phyloP scores from a whole-genome alignment of 495 filamentous ascomycete genomes.

The Talaromyces trachyspermus region DNA sequence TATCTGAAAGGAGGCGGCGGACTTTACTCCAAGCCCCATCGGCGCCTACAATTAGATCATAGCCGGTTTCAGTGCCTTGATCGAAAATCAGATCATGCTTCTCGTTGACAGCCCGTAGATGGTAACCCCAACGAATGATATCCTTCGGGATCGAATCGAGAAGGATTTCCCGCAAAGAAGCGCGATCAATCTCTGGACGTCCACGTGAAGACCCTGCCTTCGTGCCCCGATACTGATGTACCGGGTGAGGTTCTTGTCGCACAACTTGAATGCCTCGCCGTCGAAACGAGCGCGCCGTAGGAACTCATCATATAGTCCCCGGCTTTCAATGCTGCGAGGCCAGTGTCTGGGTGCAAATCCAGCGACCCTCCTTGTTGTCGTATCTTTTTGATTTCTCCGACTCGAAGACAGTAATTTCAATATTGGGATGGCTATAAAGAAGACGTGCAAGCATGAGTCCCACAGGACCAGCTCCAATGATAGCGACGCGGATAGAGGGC shows the following conservation, averaged over 20 bases:
- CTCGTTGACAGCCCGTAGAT: slow-evolving; percentile 16
- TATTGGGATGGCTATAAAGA: slow-evolving; percentile 36
- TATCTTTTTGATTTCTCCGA: slow-evolving; percentile 21
- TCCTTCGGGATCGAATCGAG: slow-evolving; percentile 19
- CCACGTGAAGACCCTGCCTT: neutral
- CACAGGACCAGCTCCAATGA: slow-evolving; percentile 51
- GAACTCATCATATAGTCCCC: slow-evolving; percentile 44
- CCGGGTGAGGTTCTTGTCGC: slow-evolving; percentile 21
- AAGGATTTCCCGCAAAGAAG: slow-evolving; percentile 19
- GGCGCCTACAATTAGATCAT: slow-evolving; percentile 52
- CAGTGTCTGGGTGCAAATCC: slow-evolving; percentile 45
- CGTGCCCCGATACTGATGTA: neutral
- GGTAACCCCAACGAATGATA: slow-evolving; percentile 20
- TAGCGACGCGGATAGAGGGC: no score
- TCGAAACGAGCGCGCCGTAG: slow-evolving; percentile 29
- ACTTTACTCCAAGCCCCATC: slow-evolving; percentile 56
- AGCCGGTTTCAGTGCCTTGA: slow-evolving; percentile 9
- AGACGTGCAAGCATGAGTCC: slow-evolving; percentile 52
- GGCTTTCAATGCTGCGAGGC: slow-evolving; percentile 46
- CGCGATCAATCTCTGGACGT: slow-evolving; percentile 26
- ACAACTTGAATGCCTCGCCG: slow-evolving; percentile 29
- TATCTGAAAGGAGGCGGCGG: slow-evolving; percentile 37
- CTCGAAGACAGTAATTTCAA: slow-evolving; percentile 48
- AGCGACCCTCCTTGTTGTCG: slow-evolving; percentile 46
- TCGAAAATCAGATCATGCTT: slow-evolving; percentile 10